These are phyloP conservation scores for Leishmania arabica DNA, from an alignment of 208 protist genomes.

Conservation along the genomic window DNA sequence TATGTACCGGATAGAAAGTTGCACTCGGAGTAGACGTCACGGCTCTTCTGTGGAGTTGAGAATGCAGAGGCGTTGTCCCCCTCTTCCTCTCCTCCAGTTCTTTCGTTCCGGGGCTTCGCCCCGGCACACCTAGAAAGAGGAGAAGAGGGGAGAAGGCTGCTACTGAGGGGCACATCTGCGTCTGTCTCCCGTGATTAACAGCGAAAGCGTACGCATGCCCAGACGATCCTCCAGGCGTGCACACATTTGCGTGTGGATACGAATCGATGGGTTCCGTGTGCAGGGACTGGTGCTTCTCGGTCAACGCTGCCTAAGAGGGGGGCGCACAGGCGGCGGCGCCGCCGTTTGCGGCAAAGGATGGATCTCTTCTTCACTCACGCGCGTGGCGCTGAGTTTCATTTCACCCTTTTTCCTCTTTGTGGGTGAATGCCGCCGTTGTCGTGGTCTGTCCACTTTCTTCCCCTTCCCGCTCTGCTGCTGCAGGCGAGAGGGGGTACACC, in stretches of 20 bases:
- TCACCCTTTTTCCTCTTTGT: not conserved
- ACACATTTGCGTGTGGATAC: not conserved
- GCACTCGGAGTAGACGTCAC: constrained; percentile 4
- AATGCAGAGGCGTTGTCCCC: not conserved
- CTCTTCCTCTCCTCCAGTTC: not conserved
- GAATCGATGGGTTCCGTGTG: not conserved
- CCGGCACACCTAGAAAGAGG: not conserved
- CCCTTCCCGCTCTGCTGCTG: not conserved
- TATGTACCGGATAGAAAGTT: constrained; percentile 11
- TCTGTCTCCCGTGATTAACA: not conserved
- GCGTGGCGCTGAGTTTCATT: not conserved
- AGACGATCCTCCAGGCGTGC: too few species aligned
- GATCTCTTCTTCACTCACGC: not conserved
- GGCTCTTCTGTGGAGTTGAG: not conserved
- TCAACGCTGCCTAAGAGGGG: not conserved
- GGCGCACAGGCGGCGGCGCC: not conserved
- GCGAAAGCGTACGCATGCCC: not conserved
- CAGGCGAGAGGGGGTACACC: not conserved
- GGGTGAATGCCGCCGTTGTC: not conserved
- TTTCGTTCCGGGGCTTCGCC: not conserved
- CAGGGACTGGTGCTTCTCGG: not conserved
- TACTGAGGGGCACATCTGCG: not conserved
- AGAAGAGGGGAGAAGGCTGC: not conserved
- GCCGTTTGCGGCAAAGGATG: not conserved
- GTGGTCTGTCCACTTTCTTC: not conserved